These are phyloP conservation scores for Penicillium dipodomyicola DNA, from an alignment of 495 filamentous ascomycete genomes.

Conservation along the genomic window DNA sequence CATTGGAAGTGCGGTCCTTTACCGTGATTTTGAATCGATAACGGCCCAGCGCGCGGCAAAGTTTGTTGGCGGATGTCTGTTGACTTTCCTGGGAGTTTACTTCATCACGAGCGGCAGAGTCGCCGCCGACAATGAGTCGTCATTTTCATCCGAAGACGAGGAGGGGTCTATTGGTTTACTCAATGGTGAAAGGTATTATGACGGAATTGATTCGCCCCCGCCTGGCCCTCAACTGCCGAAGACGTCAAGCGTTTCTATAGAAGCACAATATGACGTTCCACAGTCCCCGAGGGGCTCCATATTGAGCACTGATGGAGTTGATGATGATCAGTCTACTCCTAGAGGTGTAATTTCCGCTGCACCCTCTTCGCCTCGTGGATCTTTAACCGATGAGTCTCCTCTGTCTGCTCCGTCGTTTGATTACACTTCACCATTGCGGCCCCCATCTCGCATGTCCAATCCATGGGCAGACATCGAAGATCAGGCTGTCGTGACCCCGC, in stretches of 20 bases:
- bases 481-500: slow-evolving; percentile 12
- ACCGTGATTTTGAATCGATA: slow-evolving; percentile 87
- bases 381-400: slow-evolving; percentile 33
- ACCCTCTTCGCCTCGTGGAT: slow-evolving; percentile 35
- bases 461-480: slow-evolving; percentile 40
- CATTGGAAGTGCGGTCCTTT: slow-evolving; percentile 85
- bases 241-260: slow-evolving; percentile 15
- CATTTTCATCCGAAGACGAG: slow-evolving; percentile 47
- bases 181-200: slow-evolving; percentile 43
- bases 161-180: slow-evolving; percentile 49
- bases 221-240: slow-evolving; percentile 23
- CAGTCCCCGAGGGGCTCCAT: slow-evolving; percentile 39
- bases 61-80: slow-evolving; percentile 81
- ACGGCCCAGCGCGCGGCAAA: slow-evolving; percentile 66
- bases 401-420: slow-evolving; percentile 32
- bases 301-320: slow-evolving; percentile 35
- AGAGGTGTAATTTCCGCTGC: slow-evolving; percentile 35
- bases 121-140: slow-evolving; percentile 42
- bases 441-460: slow-evolving; percentile 40
- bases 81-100: slow-evolving; percentile 94
- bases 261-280: slow-evolving; percentile 17
- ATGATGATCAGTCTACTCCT: slow-evolving; percentile 37
- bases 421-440: slow-evolving; percentile 32
- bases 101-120: slow-evolving; percentile 73
- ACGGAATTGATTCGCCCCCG: slow-evolving; percentile 38